Percentiles rank a stretch among this genome's conserved stretches.
phyloP scores from a whole-genome alignment of 768 basidiomycete genomes.

The Cystobasidium tubakii region DNA sequence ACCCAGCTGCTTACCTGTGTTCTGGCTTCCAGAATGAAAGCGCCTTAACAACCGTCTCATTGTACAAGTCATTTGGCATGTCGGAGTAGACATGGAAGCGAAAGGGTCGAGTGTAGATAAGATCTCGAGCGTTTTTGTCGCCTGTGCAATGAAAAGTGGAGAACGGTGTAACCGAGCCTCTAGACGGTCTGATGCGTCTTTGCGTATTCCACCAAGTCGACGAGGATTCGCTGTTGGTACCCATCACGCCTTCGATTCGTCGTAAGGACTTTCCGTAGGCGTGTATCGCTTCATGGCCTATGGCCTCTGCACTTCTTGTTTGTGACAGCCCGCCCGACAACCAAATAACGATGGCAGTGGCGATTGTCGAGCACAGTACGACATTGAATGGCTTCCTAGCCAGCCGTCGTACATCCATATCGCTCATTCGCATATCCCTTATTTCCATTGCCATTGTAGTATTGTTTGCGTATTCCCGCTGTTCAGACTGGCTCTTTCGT shows the following conservation, averaged over 20 bases:
- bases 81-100: constrained; percentile 25
- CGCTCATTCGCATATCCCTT: not conserved
- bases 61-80: constrained; percentile 14
- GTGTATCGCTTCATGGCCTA: not conserved
- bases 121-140: not conserved
- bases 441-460: not conserved
- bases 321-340: not conserved
- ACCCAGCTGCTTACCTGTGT: not conserved
- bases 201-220: not conserved
- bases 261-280: not conserved
- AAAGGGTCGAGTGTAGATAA: constrained; percentile 7
- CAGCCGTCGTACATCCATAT: not conserved
- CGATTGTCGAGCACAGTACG: not conserved
- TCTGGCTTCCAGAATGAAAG: constrained; percentile 16
- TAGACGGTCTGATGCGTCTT: not conserved
- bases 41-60: not conserved
- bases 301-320: not conserved
- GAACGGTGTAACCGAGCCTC: not conserved
- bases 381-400: not conserved
- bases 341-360: not conserved
- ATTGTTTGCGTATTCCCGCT: too few species aligned
- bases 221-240: not conserved
- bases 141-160: not conserved
- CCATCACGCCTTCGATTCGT: not conserved
- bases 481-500: too few species aligned